Base-by-base conservation (phyloP, 2,329 filamentous ascomycete genomes). In the Camptophora hylomeconis region DNA sequence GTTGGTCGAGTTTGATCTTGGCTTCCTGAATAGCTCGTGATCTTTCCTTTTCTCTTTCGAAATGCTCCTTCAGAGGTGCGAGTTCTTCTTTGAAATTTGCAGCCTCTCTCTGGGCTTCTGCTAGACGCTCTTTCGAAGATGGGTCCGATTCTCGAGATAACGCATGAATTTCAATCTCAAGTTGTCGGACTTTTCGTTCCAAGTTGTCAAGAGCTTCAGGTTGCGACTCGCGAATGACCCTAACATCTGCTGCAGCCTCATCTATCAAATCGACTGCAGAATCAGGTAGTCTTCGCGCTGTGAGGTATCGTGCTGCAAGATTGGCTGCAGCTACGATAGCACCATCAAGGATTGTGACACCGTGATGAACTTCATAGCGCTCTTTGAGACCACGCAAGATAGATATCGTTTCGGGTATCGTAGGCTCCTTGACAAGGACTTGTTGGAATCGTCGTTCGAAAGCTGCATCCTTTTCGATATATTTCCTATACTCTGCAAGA, bases 371-470 rank as follows among this genome's bases (percentile, higher is more conserved):
- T 60, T 98, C 89, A 58, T 95, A 98, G 53, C 84, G 83, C 54
- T 95, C 87, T 64, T 95, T 98, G 39, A 98, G 63, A 50, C 89
- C 89, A 66, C 89, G 82, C n/a, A 98, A 75, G 48, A 98, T 98
- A 13, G 89, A 98, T 39, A 98, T 73, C 9, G 89, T 95, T 59
- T 98, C 89, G 2, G 72, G 56, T 26, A 95, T 76, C 5, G 73
- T 68, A 2, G 89, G 89, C 52, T 98, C 89, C 61, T 94, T 94
- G 53, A 95, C 87, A 24, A 98, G 58, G 20, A 98, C 89, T 57
- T 98, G 89, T 55, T 98, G 89, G 69, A 98, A 98, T 55, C 89
- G 81, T 57, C 89, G 82, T 58, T 98, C 89, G 52, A 98, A 98
- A 25, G 89, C 89, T 24, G 83, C 80, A 48, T 98, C 89, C 60